Evolutionary conservation across 73 alveolate species (phyloP).

Genomic region (Urostyla sp.): DNA sequence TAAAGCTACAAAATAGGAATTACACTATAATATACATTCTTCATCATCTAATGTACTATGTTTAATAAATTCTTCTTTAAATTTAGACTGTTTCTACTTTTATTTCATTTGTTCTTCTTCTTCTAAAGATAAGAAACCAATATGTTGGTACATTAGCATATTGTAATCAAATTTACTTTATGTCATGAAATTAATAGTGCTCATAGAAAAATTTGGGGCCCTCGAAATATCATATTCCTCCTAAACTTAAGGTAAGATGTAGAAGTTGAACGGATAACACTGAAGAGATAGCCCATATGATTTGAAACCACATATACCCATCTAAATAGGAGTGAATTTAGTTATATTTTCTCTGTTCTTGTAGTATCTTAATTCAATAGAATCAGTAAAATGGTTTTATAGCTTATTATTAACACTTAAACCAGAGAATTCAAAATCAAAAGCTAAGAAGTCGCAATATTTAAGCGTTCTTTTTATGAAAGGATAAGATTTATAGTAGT

Average conservation of each 20-base stretch:
- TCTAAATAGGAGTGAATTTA: constrained; percentile 16
- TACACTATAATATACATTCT: constrained; percentile 15
- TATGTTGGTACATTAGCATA: constrained; percentile 1
- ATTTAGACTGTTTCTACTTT: background rate
- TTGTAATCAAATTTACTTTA: constrained; percentile 30
- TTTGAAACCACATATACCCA: constrained; percentile 53
- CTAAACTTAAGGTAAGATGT: background rate
- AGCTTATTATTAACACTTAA: background rate
- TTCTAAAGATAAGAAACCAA: constrained; percentile 5
- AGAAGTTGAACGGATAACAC: constrained; percentile 48
- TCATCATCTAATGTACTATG: no score
- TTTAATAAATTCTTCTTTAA: background rate
- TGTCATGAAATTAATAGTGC: constrained; percentile 32
- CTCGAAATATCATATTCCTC: background rate
- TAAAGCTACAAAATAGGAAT: background rate
- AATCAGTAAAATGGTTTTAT: constrained; percentile 33
- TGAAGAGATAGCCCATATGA: background rate
- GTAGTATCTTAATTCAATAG: constrained; percentile 38
- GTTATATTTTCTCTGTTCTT: background rate
- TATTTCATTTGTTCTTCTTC: background rate
- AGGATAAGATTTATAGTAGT: constrained; percentile 32
- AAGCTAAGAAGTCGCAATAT: constrained; percentile 41
- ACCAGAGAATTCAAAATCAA: constrained; percentile 52
- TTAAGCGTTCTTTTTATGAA: constrained; percentile 12
- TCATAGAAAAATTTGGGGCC: background rate